A percentile compares a stretch with the other conserved stretches of the same genome.
phyloP scores from a whole-genome alignment of 2,329 filamentous ascomycete species.

The Sordariomycetes sp. region DNA sequence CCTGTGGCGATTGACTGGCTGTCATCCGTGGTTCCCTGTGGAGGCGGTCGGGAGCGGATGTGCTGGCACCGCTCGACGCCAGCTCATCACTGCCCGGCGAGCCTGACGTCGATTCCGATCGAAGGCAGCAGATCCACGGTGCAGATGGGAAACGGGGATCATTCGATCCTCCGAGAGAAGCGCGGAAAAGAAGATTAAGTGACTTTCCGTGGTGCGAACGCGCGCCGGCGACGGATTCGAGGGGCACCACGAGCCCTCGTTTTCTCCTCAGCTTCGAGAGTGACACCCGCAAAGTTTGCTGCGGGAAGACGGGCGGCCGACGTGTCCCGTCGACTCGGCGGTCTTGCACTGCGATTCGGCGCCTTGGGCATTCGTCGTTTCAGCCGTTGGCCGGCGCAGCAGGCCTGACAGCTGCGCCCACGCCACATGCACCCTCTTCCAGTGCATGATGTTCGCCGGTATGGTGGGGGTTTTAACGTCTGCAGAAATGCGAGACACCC shows the following conservation, averaged over 20 bases:
- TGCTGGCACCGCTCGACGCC: neutral
- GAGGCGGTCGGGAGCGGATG: neutral
- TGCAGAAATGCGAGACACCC: no score
- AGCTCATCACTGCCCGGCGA: neutral
- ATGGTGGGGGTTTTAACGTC: no score
- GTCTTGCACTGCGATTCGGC: neutral
- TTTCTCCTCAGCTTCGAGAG: neutral
- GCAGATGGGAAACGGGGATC: neutral
- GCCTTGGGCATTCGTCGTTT: neutral
- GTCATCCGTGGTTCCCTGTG: neutral
- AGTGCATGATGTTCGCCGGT: no score
- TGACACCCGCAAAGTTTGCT: neutral
- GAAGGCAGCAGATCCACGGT: neutral
- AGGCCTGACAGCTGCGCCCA: no score
- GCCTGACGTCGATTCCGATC: neutral
- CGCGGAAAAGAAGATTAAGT: no score
- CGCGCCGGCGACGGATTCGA: neutral
- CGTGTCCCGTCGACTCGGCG: neutral
- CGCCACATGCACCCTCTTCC: no score
- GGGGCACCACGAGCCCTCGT: neutral
- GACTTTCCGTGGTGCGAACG: no score
- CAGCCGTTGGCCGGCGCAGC: no score
- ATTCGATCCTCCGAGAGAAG: no score
- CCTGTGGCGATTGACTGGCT: neutral
- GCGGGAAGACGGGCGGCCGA: neutral